Percentiles rank a stretch among this genome's conserved stretches.
phyloP scores from a whole-genome alignment of 305 asterid species.

The Fraxinus albicans region DNA sequence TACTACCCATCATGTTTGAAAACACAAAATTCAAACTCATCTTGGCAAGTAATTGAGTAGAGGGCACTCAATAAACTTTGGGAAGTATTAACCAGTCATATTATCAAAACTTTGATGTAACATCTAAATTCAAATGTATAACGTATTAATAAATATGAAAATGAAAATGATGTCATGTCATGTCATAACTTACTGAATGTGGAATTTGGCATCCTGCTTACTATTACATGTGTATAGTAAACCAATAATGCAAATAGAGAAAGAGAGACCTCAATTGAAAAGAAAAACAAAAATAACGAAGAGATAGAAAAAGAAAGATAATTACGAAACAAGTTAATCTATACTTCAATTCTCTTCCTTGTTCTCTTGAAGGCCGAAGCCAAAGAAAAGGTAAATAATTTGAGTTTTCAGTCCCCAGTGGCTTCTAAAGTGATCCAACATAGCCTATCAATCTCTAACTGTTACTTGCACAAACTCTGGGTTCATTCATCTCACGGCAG shows the following conservation, averaged over 20 bases:
- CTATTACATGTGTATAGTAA: background rate
- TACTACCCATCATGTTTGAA: background rate
- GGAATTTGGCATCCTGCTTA: background rate
- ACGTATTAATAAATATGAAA: background rate
- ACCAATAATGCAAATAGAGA: background rate
- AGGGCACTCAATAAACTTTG: background rate
- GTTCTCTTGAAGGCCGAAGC: background rate
- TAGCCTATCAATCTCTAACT: background rate
- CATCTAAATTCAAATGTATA: background rate
- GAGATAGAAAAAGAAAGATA: background rate
- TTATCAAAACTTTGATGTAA: background rate
- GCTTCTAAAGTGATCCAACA: background rate
- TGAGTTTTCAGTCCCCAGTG: background rate
- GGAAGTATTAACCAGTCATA: background rate
- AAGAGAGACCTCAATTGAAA: background rate
- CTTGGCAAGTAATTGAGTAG: background rate
- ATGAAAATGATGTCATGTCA: background rate
- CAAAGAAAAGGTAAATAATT: background rate
- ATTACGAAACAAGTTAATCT: background rate
- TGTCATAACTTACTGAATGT: background rate
- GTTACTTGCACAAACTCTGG: background rate
- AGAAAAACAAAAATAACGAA: background rate
- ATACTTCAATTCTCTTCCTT: background rate
- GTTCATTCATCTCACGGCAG: background rate
- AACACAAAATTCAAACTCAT: background rate